These are phyloP conservation scores for Pythium brassicae DNA, from an alignment of 352 stramenopile species.

Conservation along the genomic window DNA sequence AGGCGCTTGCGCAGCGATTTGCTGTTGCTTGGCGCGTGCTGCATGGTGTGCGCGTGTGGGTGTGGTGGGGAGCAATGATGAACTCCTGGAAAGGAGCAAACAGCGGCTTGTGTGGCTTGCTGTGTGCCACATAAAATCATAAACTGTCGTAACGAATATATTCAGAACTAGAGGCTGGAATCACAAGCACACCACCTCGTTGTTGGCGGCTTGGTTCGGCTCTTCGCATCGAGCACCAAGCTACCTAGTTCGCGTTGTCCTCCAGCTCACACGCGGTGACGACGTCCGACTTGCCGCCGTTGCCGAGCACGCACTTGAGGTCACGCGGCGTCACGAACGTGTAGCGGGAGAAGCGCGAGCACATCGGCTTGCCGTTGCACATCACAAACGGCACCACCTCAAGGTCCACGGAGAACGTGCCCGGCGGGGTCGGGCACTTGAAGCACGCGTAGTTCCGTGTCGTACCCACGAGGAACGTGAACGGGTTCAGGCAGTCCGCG, in stretches of 20 bases:
- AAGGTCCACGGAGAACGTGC: slow-evolving; percentile 8
- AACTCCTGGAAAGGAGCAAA: too few species aligned
- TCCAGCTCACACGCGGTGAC: slow-evolving; percentile 13
- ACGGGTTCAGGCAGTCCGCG: slow-evolving; percentile 10
- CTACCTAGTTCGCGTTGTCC: slow-evolving; percentile 6
- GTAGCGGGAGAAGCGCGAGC: slow-evolving; percentile 17
- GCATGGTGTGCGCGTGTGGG: slow-evolving; percentile 8
- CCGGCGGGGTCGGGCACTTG: slow-evolving; percentile 8
- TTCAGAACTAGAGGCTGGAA: neutral
- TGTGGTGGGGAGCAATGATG: too few species aligned
- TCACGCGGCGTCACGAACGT: slow-evolving; percentile 14
- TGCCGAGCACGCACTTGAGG: slow-evolving; percentile 18
- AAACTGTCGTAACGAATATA: neutral
- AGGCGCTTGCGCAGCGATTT: slow-evolving; percentile 70
- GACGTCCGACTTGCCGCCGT: slow-evolving; percentile 17
- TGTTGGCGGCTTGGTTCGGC: too few species aligned
- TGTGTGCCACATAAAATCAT: neutral
- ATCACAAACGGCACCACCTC: slow-evolving; percentile 8
- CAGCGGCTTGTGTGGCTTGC: neutral
- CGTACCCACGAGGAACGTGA: slow-evolving; percentile 8
- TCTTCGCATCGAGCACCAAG: too few species aligned
- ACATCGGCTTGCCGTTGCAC: slow-evolving; percentile 22
- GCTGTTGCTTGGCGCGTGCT: slow-evolving; percentile 16
- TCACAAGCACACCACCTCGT: neutral
- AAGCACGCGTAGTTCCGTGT: slow-evolving; percentile 16